A percentile compares a stretch with the other conserved stretches of the same genome.
Evolutionary conservation across 768 basidiomycete genomes (phyloP).

Genomic region (Suillus hirtellus): DNA sequence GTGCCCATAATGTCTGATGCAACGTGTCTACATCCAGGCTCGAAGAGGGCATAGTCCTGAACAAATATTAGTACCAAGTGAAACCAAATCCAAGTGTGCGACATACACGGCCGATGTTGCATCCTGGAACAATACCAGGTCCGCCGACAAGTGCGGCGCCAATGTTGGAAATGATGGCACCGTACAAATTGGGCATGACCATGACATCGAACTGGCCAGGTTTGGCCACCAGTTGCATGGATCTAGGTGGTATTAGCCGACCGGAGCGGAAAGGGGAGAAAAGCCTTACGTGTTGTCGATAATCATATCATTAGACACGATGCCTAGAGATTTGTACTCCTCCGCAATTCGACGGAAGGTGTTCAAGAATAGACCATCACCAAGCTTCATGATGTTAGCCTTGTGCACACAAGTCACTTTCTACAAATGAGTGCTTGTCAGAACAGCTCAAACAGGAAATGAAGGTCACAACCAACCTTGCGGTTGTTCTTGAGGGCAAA

Average conservation of each 20-base stretch:
- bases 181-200: constrained; percentile 98
- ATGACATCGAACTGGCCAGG: constrained; percentile 98
- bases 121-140: constrained; percentile 96
- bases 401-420: constrained; percentile 99
- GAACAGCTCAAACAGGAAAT: constrained; percentile 5
- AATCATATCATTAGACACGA: constrained; percentile 97
- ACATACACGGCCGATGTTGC: constrained; percentile 90
- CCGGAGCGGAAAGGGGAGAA: background rate
- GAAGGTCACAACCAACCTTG: constrained; percentile 57
- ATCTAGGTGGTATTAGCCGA: constrained; percentile 43
- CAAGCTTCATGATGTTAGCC: constrained; percentile 99
- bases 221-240: constrained; percentile 98
- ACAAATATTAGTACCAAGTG: constrained; percentile 14
- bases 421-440: constrained; percentile 39
- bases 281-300: constrained; percentile 90
- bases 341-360: constrained; percentile 96
- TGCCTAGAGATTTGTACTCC: constrained; percentile 92
- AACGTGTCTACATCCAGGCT: constrained; percentile 96
- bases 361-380: constrained; percentile 98
- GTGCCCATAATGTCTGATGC: constrained; percentile 96
- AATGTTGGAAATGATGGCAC: constrained; percentile 97
- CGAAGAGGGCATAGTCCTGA: constrained; percentile 96
- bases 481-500: constrained; percentile 98
- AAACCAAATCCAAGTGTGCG: constrained; percentile 4
- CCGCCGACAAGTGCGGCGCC: constrained; percentile 98